These are phyloP conservation scores for Solanum chilense DNA, from an alignment of 257 asterid species.

Conservation along the genomic window DNA sequence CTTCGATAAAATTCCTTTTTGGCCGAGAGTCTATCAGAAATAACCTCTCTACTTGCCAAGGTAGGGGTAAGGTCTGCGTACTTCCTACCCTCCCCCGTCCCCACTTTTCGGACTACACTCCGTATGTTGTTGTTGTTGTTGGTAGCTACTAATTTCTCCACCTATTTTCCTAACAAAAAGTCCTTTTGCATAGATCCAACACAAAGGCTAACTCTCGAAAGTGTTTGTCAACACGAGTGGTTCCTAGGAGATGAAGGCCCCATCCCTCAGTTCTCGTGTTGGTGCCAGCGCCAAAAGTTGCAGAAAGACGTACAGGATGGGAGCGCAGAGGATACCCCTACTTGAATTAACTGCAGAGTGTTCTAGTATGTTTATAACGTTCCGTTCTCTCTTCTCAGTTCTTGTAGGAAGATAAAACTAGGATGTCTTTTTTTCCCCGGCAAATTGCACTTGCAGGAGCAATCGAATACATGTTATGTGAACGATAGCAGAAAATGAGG, in stretches of 20 bases:
- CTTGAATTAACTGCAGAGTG: constrained; percentile 4
- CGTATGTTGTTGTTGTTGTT: background rate
- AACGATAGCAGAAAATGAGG: background rate
- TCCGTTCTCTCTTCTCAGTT: background rate
- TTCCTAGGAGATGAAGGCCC: constrained; percentile 66
- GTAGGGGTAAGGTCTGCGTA: background rate
- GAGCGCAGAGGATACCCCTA: constrained; percentile 11
- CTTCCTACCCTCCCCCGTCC: background rate
- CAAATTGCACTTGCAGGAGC: background rate
- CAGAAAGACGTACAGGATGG: constrained; percentile 6
- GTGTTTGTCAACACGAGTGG: constrained; percentile 68
- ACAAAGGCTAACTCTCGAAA: constrained; percentile 56
- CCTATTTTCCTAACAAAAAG: background rate
- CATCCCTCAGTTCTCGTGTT: constrained; percentile 47
- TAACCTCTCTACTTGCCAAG: background rate
- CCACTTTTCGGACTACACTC: background rate
- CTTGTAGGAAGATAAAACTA: background rate
- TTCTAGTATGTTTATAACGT: background rate
- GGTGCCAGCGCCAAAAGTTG: constrained; percentile 54
- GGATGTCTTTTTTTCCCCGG: background rate
- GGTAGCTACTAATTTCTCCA: background rate
- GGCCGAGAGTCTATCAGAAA: background rate
- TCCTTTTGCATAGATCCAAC: constrained; percentile 53
- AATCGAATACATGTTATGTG: background rate
- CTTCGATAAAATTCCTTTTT: background rate